Evolutionary conservation across 257 asterid genomes (phyloP).

Genomic region (Solanum microdontum): DNA sequence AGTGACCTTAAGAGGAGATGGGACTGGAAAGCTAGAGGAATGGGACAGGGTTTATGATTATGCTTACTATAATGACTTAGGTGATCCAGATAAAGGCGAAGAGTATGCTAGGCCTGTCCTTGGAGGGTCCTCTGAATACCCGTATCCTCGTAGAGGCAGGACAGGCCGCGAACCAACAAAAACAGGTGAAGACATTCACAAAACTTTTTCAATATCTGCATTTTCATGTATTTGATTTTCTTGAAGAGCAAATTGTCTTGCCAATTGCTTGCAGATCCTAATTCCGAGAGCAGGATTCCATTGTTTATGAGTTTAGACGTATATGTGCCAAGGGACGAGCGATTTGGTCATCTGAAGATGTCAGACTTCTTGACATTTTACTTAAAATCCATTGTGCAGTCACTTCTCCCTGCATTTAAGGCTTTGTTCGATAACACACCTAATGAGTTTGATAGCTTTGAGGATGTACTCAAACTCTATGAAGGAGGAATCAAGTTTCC

Average conservation of each 20-base stretch:
- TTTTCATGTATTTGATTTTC: not conserved
- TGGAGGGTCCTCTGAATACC: constrained; percentile 20
- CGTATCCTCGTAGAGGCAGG: constrained; percentile 8
- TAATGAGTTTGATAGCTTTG: not conserved
- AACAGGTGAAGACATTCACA: not conserved
- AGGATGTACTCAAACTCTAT: not conserved
- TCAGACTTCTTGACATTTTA: not conserved
- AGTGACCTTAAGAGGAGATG: not conserved
- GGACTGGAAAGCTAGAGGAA: not conserved
- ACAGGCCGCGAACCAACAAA: constrained; percentile 1
- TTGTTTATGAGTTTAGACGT: not conserved
- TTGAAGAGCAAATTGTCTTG: not conserved
- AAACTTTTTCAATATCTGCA: not conserved
- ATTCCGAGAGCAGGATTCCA: constrained; percentile 5
- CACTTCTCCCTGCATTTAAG: constrained; percentile 35
- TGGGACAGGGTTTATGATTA: not conserved
- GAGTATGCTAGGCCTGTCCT: constrained; percentile 11
- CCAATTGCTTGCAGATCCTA: constrained; percentile 5
- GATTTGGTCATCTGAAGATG: not conserved
- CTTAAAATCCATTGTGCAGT: not conserved
- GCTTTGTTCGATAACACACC: constrained; percentile 23
- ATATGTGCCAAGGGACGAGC: not conserved
- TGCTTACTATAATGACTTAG: constrained; percentile 21
- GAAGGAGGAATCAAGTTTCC: constrained; percentile 13
- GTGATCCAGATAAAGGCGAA: constrained; percentile 14